These are phyloP conservation scores for Beauveria brongniartii DNA, from an alignment of 2,329 filamentous ascomycete species.

Conservation along the genomic window DNA sequence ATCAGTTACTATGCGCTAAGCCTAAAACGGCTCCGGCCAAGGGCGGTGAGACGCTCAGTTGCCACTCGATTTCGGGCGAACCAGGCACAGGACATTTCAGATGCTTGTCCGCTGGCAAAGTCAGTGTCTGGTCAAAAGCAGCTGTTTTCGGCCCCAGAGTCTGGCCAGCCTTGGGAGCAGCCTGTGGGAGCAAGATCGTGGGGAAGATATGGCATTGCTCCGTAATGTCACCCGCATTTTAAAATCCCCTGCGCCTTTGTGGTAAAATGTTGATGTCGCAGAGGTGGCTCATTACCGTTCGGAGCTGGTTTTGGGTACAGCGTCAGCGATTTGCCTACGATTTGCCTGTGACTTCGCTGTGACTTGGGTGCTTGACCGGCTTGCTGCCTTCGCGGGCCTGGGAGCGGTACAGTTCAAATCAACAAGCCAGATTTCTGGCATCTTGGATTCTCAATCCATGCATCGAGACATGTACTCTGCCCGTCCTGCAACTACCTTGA, in stretches of 20 bases:
- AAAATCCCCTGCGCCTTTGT: not conserved
- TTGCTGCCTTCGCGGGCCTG: too few species aligned
- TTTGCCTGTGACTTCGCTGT: too few species aligned
- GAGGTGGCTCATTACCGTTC: not conserved
- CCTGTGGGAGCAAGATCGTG: constrained; percentile 5
- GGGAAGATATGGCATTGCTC: constrained; percentile 8
- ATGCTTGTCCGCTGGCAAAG: constrained; percentile 1
- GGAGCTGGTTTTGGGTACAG: not conserved
- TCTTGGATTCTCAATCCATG: too few species aligned
- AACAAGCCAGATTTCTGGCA: too few species aligned
- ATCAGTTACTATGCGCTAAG: not conserved
- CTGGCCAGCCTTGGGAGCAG: not conserved
- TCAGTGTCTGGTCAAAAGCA: not conserved
- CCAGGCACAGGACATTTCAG: constrained; percentile 12
- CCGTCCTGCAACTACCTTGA: too few species aligned
- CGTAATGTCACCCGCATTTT: not conserved
- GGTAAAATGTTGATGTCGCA: not conserved
- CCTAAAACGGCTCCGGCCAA: not conserved
- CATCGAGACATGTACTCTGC: too few species aligned
- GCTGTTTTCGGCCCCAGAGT: not conserved
- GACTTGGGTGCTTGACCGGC: too few species aligned
- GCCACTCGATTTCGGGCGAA: constrained; percentile 11
- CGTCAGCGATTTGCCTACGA: too few species aligned
- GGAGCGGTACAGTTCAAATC: too few species aligned
- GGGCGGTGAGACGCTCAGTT: constrained; percentile 9